Conservation (phyloP, 306 rosid genomes). For the Fragaria iinumae region DNA sequence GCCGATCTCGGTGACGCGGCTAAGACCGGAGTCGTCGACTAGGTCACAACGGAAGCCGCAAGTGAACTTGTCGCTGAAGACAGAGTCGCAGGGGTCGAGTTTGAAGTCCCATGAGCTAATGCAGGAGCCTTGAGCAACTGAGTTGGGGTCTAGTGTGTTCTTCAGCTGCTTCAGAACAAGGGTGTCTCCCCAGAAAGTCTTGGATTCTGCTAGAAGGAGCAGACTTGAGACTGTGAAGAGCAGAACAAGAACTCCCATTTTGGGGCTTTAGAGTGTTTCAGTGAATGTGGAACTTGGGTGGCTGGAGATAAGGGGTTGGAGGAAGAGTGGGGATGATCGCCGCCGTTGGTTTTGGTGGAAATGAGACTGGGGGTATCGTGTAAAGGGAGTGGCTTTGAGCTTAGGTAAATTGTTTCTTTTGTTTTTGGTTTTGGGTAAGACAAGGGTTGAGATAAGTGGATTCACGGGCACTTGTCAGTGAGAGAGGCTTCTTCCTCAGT, state of each 20-base stretch:
- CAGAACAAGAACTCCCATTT: conserved; percentile 39
- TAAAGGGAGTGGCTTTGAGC: conserved; percentile 3
- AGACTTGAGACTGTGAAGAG: conserved; percentile 2
- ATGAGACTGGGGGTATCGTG: not conserved
- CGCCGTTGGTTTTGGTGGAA: conserved; percentile 29
- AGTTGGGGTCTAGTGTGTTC: conserved; percentile 37
- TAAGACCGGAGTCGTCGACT: conserved; percentile 34
- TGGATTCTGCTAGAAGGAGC: conserved; percentile 34
- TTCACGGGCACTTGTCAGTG: conserved; percentile 45
- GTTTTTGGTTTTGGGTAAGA: not conserved
- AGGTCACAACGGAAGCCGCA: conserved; percentile 81
- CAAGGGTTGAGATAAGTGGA: conserved; percentile 18
- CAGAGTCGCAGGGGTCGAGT: conserved; percentile 73
- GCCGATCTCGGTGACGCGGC: conserved; percentile 67
- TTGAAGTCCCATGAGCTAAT: conserved; percentile 69
- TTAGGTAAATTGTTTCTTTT: not conserved
- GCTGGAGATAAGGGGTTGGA: not conserved
- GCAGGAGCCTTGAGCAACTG: conserved; percentile 60
- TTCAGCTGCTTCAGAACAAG: conserved; percentile 51
- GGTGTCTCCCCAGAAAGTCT: conserved; percentile 56
- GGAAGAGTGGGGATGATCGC: conserved; percentile 19
- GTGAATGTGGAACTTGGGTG: not conserved
- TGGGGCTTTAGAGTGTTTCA: not conserved
- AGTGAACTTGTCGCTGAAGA: conserved; percentile 63
- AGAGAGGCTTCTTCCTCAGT: conserved; percentile 1